Evolutionary conservation across 2,329 filamentous ascomycete genomes (phyloP).

Genomic region (Colletotrichum simmondsii): DNA sequence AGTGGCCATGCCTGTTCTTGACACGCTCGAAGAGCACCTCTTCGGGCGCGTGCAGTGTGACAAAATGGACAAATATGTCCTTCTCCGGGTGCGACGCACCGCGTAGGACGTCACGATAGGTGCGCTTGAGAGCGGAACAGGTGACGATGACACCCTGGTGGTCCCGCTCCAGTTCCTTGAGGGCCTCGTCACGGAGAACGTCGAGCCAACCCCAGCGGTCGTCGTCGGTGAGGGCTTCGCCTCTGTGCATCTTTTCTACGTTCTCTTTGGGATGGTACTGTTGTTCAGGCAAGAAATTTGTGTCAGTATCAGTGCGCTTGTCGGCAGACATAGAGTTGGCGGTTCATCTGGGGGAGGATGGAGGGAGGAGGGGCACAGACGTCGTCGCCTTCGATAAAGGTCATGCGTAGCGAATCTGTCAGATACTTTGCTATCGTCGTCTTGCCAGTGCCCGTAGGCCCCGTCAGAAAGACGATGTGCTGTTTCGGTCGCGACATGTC

Average conservation of each 20-base stretch:
- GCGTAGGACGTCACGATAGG: constrained; percentile 77
- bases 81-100: constrained; percentile 66
- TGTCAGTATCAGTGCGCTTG: constrained; percentile 19
- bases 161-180: constrained; percentile 49
- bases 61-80: constrained; percentile 73
- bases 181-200: constrained; percentile 63
- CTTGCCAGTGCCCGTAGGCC: constrained; percentile 71
- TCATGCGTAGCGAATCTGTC: constrained; percentile 58
- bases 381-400: constrained; percentile 71
- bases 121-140: constrained; percentile 82
- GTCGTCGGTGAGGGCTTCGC: constrained; percentile 76
- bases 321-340: not conserved
- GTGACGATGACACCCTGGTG: constrained; percentile 75
- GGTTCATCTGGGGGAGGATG: not conserved
- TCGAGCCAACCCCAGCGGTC: constrained; percentile 85
- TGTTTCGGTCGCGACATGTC: constrained; percentile 28
- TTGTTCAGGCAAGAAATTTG: not conserved
- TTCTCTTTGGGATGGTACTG: constrained; percentile 72
- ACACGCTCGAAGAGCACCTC: constrained; percentile 72
- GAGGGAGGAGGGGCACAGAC: constrained; percentile 50
- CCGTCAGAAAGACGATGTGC: constrained; percentile 71
- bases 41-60: constrained; percentile 76
- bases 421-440: constrained; percentile 67
- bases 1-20: constrained; percentile 72
- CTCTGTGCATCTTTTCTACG: constrained; percentile 78